Percentiles rank a stretch among this genome's conserved stretches.
These are phyloP conservation scores for Neoascochyta sp. DNA, from an alignment of 2,329 filamentous ascomycete species.

Conservation along the genomic window DNA sequence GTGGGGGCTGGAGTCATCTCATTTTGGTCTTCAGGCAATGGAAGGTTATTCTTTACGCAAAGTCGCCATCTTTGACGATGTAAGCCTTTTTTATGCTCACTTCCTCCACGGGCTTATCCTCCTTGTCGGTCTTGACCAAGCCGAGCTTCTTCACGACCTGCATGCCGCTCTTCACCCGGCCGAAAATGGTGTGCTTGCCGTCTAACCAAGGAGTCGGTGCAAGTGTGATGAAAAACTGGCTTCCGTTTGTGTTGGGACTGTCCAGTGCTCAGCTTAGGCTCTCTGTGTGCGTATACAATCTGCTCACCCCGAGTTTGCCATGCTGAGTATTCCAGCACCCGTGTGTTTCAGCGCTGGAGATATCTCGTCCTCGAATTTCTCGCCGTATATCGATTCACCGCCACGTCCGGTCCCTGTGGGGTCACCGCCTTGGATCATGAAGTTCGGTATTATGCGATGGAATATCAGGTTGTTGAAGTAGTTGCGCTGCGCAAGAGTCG, in stretches of 20 bases:
- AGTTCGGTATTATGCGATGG: conserved; percentile 91
- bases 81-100: conserved; percentile 74
- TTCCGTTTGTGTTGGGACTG: conserved; percentile 88
- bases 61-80: conserved; percentile 65
- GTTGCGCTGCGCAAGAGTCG: conserved; percentile 70
- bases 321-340: conserved; percentile 86
- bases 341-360: conserved; percentile 76
- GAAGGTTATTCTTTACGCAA: no score
- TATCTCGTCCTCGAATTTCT: conserved; percentile 94
- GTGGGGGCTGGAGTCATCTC: no score
- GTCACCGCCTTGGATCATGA: conserved; percentile 96
- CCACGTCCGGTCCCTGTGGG: conserved; percentile 91
- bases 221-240: conserved; percentile 93
- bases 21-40: conserved; percentile 1
- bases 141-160: conserved; percentile 83
- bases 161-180: conserved; percentile 80
- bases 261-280: no score
- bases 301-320: conserved; percentile 98
- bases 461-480: conserved; percentile 87
- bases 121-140: conserved; percentile 73
- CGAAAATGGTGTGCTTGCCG: conserved; percentile 96
- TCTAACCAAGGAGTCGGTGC: conserved; percentile 95
- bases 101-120: conserved; percentile 78
- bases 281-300: no score
- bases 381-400: conserved; percentile 84